Evolutionary conservation across 2,329 filamentous ascomycete genomes (phyloP), one percentile per base, ranked within the genome.

Genomic region (Ilyonectria mors-panacis): DNA sequence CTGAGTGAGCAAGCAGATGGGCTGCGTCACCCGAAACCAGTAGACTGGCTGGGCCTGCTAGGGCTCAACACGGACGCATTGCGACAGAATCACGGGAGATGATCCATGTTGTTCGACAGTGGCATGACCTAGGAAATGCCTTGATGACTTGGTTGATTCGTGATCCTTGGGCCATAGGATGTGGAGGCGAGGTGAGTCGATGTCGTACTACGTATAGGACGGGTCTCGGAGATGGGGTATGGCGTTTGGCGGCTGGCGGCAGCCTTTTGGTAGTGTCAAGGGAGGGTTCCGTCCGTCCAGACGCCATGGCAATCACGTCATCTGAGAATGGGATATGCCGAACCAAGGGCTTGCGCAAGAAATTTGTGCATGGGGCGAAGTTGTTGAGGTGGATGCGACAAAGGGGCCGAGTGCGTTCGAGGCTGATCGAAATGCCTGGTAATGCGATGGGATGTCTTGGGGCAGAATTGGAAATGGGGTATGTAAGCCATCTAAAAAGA

Each of bases 141-240:
- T 60, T 37, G 30, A 54, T 62, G 28, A 15, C 48, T 33, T 37
- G 45, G 28, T 55, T 51, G 67, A 69, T 62, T 60, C 39, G 45
- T 55, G 51, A 58, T 47, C 47, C 10, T 45, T 30, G 39, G 69
- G 33, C 47, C 53, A n/a, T 13, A n/a, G 21, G 21, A 33, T 28
- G 53, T 57, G 39, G n/a, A 37, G 13, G 57, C 28, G 30, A 55
- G 23, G 61, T 54, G 57, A 65, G 62, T 56, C 66, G 48, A 62
- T 70, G 65, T 59, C 30, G 28, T 21, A 48, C 19, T 23, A 26
- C 45, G 45, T 48, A 47, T 33, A 61, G 37, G 51, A n/a, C 71
- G 68, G 68, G 64, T 65, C 45, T 75, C 64, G 68, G 73, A 65
- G 30, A 73, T 67, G 68, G 70, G 51, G 62, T 64, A 44, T 47